Evolutionary conservation across 768 basidiomycete species (phyloP), one percentile per base, ranked within the genome.

Genomic region (Tricholoma sp.): DNA sequence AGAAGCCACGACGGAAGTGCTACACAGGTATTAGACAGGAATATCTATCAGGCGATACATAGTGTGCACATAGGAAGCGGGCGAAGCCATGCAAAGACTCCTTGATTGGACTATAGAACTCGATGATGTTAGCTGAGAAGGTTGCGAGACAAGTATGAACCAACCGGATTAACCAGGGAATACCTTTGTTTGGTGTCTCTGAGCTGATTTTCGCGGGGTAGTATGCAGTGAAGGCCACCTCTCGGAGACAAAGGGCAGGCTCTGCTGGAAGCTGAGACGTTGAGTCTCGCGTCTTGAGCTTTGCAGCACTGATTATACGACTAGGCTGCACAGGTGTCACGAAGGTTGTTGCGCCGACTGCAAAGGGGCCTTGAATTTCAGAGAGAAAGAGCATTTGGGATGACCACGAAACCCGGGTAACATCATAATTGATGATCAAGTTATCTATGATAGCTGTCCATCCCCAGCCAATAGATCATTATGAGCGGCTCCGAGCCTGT

Each of bases 201-300:
- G 56, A 61, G 29, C 65, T 58, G 11, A 69, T 66, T 49, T 80
- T 74, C 7, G 83, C 78, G 29, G 88, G 87, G 64, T 89, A 89
- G 65, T 79, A 88, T 1, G 76, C 79, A 29, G 81, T 85, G 62
- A 85, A 89, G 0, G 78, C 77, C 31, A 86, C 76, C 66, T 89
- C 84, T 37, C 85, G 79, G 6, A 89, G 72, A 32, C 70, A 61
- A 31, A 89, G 68, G 0, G 82, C 84, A 18, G 75, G 72, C 17
- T 71, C 68, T 13, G 70, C 68, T 13, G 70, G 65, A 17, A 63
- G 64, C 37, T 52, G 67, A 50, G 59, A 61, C 50, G 57, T 68
- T 34, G 59, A 51, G 36, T 54, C 64, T 48, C 63, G 71, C 47
- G 2, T 24, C 24, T 24, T 24, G 24, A 77, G 68, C 62, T 72